phyloP scores from a whole-genome alignment of 2,329 filamentous ascomycete genomes.

The Ciborinia camelliae region DNA sequence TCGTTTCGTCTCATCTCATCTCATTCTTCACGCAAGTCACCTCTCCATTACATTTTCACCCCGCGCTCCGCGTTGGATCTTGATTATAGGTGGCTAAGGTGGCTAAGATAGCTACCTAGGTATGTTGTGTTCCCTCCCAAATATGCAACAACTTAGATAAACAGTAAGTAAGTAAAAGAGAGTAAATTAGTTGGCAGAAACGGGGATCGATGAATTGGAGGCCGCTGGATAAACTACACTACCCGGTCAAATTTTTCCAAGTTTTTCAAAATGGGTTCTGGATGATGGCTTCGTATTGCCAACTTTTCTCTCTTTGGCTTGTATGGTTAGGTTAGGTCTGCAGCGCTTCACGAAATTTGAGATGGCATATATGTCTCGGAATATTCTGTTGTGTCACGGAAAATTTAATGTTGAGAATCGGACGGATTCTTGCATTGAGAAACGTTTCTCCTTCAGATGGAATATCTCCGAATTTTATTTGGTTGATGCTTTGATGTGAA shows the following conservation, averaged over 20 bases:
- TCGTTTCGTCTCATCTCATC: no score
- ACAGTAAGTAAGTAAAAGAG: no score
- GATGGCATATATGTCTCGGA: no score
- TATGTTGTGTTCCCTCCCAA: not conserved
- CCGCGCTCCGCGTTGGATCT: not conserved
- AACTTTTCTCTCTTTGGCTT: not conserved
- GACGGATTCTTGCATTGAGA: not conserved
- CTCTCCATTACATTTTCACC: no score
- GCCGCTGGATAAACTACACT: not conserved
- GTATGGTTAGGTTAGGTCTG: no score
- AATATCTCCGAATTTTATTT: slow-evolving; percentile 1
- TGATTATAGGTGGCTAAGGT: not conserved
- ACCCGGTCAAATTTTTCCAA: slow-evolving; percentile 7
- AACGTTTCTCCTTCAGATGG: not conserved
- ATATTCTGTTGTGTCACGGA: no score
- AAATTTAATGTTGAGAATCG: no score
- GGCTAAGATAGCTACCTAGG: no score
- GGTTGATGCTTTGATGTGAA: no score
- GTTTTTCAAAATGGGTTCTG: no score
- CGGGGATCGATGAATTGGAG: not conserved
- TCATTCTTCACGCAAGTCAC: no score
- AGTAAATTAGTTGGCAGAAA: slow-evolving; percentile 5
- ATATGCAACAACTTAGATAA: not conserved
- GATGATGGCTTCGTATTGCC: slow-evolving; percentile 1
- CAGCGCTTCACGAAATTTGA: not conserved